Base-by-base conservation (phyloP, 495 filamentous ascomycete species). In the Acidomyces sp. region DNA sequence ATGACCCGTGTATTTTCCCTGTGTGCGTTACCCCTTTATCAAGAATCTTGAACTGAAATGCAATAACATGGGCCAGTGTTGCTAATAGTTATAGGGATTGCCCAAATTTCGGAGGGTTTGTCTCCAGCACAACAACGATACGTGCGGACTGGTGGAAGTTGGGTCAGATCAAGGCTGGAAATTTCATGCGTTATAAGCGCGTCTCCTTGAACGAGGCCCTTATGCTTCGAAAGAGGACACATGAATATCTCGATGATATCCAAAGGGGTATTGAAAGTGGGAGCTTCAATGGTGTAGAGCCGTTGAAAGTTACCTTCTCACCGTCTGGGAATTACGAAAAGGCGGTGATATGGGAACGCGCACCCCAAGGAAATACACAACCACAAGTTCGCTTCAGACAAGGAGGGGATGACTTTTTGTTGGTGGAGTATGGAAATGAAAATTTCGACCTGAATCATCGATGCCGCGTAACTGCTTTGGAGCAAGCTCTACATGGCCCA, bases 131-230 rank as follows among this genome's bases (percentile, higher is more conserved):
- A 3, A 76, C 71, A 0, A 61, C 74, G 12, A 63, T 72, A 24
- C 64, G 63, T 27, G 72, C 62, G 6, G 70, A 74, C 21, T 53
- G 69, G 19, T 77, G 72, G 70, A 70, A 71, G 53, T 34, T 79
- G 7, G 75, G 75, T 0, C 73, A 77, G 53, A 55, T 79, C 10
- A 72, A 69, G 40, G 64, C 72, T 15, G 74, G 74, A n/a, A 66
- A 75, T 47, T 68, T 62, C 4, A 52, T 75, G 13, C 57, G 59
- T 22, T 70, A 68, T 41, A 52, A 52, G 17, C 52, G 58, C 13
- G 63, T 68, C 3, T 64, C 69, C 6, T 49, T 69, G 18, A 55
- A 67, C 10, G 60, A 67, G 37, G 70, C 71, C 7, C 39, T 74
- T 2, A 41, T 44, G 23, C 38, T 55, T 15, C 53, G 59, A 12